Conservation (phyloP, 371 early-diverging fungal genomes). For the Amoeboaphelidium protococcarum region DNA sequence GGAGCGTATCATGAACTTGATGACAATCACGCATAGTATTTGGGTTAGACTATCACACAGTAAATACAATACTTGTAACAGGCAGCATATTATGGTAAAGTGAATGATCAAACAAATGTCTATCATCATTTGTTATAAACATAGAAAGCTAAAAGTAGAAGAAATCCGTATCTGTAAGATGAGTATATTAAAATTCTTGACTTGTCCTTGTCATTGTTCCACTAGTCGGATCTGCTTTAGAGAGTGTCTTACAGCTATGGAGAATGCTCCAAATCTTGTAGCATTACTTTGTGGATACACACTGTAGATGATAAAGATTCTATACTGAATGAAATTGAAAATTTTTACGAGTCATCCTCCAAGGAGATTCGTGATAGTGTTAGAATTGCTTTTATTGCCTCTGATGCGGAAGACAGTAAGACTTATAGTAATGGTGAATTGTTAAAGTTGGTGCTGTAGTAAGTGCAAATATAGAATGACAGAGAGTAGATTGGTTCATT, state of each 20-base stretch:
- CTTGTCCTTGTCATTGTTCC: slow-evolving; percentile 6
- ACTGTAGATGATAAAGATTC: no score
- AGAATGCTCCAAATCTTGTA: slow-evolving; percentile 6
- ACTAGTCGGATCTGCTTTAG: slow-evolving; percentile 7
- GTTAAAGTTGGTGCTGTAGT: no score
- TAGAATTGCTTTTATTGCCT: no score
- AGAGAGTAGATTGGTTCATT: no score
- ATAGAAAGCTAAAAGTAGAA: slow-evolving; percentile 22
- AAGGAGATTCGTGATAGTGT: no score
- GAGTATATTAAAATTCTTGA: slow-evolving; percentile 21
- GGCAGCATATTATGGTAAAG: slow-evolving; percentile 16
- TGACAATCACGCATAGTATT: slow-evolving; percentile 13
- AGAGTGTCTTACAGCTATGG: neutral
- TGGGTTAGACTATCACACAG: slow-evolving; percentile 6
- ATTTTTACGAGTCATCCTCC: no score
- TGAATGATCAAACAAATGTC: slow-evolving; percentile 23
- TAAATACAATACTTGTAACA: slow-evolving; percentile 12
- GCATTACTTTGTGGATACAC: neutral
- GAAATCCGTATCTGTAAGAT: slow-evolving; percentile 32
- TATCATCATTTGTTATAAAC: slow-evolving; percentile 33
- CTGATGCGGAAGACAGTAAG: no score
- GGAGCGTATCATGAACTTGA: slow-evolving; percentile 34
- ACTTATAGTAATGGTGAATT: no score
- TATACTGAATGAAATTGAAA: no score
- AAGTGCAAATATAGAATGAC: no score